Evolutionary conservation across 805 yeast species (phyloP), one percentile per base, ranked within the genome.

Genomic region (Metschnikowia lunata): DNA sequence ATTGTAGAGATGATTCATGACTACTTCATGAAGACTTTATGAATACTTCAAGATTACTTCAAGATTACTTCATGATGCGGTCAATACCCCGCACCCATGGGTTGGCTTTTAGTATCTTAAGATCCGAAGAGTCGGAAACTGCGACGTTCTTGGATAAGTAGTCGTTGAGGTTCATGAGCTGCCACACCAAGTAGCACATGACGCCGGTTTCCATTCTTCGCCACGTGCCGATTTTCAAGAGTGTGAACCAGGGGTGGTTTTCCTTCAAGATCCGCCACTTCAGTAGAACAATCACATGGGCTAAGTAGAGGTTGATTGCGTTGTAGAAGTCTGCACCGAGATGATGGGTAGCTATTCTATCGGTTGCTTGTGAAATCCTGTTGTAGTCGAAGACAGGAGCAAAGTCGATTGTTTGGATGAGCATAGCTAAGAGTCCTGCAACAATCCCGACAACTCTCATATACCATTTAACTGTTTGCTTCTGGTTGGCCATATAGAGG

Each of bases 191-290:
- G 32, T 56, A 55, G 45, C 70, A 62, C 64, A 67, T 63, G 12
- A 65, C 40, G 10, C 57, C 43, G 1, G 67, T 52, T 51, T 70
- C 74, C 27, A 66, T 36, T 18, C 57, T 50, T 34, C 55, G 57
- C 72, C 74, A 69, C 10, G 60, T 54, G 13, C 50, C 55, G 14
- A 60, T 43, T 27, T 54, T 57, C 28, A 67, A 44, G 14, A 47
- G 11, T 30, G 51, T 58, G 49, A 69, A 64, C 46, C 54, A 50
- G 0, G 71, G 71, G 46, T 66, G 71, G 54, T 65, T 63, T 18
- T 66, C 72, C 51, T 69, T 69, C 30, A 58, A 45, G 30, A 66
- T 67, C 34, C 75, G 58, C 75, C 75, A 70, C 49, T 69, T 69
- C 9, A 70, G 66, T 28, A 70, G 47, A n/a, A 69, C 47, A 1